Evolutionary conservation across 2,329 filamentous ascomycete genomes (phyloP), one percentile per base, ranked within the genome.

Genomic region (Diplodia mutila): DNA sequence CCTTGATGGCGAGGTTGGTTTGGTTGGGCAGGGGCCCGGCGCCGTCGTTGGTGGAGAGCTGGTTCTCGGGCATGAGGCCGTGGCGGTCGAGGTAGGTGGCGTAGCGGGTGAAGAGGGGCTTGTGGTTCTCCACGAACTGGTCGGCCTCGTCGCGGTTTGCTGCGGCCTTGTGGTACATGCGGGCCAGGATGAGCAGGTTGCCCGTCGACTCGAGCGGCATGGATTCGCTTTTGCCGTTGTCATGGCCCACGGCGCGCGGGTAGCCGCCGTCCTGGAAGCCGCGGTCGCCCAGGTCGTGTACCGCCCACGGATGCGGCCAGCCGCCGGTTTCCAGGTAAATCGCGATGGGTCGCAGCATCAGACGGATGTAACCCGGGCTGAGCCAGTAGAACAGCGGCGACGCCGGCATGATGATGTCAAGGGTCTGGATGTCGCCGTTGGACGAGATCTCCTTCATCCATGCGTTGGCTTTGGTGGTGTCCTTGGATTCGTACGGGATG

Each of bases 1-100:
- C 78, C 70, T 84, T 84, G 71, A 84, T 79, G 9, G 81, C 81
- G 4, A 84, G 76, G 64, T 81, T 80, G 12, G 82, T 84, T 68
- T 83, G 79, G 52, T 83, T 83, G 7, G 77, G 72, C 2, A 79
- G 72, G 4, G 74, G 72, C 0, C 80, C 80, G 3, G 79, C 76
- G 27, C 77, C 79, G 68, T 83, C 82, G 66, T 82, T 81, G 11
- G 80, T 81, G 1, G 78, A 80, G 27, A 82, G 73, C 67, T 83
- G 81, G 32, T 75, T 71, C 3, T 74, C 71, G 6, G 80, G 79
- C 66, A 80, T 69, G 37, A 82, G 71, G 34, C 79, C 75, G 49
- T 81, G 78, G 0, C 77, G 70, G 5, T 76, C 73, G 25, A 83
- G 72, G 61, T 80, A 82, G 65, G 79, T 76, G 14, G 80, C 79